Conservation (phyloP, 2,329 filamentous ascomycete genomes). For the Epicoccum nigrum region DNA sequence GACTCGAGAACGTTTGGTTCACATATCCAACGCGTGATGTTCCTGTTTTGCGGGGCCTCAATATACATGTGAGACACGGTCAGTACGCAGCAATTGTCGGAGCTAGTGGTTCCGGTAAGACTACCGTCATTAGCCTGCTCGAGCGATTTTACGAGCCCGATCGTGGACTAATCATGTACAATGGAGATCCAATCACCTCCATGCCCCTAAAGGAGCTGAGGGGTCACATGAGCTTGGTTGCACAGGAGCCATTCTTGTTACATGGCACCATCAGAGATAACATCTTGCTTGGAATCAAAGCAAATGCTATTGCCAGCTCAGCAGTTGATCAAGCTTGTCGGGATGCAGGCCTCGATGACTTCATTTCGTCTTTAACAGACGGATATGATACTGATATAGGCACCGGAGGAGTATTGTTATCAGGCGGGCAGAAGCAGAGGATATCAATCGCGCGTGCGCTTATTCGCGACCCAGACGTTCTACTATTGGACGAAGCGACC, state of each 20-base stretch:
- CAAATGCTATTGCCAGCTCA: slow-evolving; percentile 51
- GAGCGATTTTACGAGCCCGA: slow-evolving; percentile 96
- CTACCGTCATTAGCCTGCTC: slow-evolving; percentile 86
- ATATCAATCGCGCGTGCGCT: slow-evolving; percentile 75
- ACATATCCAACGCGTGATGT: slow-evolving; percentile 93
- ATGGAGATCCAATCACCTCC: slow-evolving; percentile 34
- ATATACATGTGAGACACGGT: slow-evolving; percentile 57
- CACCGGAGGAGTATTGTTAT: slow-evolving; percentile 64
- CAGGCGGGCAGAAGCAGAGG: slow-evolving; percentile 77
- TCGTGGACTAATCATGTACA: slow-evolving; percentile 59
- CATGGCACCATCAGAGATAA: slow-evolving; percentile 53
- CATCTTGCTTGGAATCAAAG: slow-evolving; percentile 52
- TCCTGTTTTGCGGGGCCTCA: slow-evolving; percentile 67
- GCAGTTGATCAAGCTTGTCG: slow-evolving; percentile 60
- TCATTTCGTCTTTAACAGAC: slow-evolving; percentile 38
- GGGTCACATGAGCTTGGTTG: background rate
- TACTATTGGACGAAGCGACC: slow-evolving; percentile 67
- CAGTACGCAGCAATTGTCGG: slow-evolving; percentile 61
- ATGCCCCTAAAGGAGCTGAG: slow-evolving; percentile 53
- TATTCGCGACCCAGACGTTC: slow-evolving; percentile 63
- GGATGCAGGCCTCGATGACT: slow-evolving; percentile 38
- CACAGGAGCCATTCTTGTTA: slow-evolving; percentile 53
- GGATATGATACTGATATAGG: slow-evolving; percentile 37
- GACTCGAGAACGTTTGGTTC: slow-evolving; percentile 74
- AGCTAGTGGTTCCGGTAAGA: slow-evolving; percentile 84